Evolutionary conservation across 202 grass and related monocot genomes (phyloP).

Genomic region (Cymbopogon flexuosus): DNA sequence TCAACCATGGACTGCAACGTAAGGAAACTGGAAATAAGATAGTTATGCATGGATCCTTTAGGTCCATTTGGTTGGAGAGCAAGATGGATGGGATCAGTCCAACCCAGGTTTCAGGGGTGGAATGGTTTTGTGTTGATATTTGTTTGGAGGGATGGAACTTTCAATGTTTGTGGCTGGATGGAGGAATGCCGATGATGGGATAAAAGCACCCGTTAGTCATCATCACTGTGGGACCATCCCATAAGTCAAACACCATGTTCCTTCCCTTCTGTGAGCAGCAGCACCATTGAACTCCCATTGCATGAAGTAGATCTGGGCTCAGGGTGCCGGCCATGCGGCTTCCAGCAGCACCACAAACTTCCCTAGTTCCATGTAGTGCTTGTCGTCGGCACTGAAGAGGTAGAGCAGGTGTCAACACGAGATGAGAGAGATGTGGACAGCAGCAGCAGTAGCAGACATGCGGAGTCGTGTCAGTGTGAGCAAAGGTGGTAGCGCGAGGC

Average conservation of each 20-base stretch:
- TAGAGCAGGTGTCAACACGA: not conserved
- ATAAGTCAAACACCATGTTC: not conserved
- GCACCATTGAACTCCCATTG: not conserved
- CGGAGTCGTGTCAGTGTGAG: not conserved
- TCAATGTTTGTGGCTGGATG: not conserved
- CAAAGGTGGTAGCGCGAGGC: not conserved
- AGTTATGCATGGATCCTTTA: slow-evolving; percentile 7
- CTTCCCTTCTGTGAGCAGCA: not conserved
- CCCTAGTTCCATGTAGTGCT: not conserved
- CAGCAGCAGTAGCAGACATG: not conserved
- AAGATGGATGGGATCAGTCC: not conserved
- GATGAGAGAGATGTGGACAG: not conserved
- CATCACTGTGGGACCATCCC: not conserved
- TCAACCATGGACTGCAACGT: slow-evolving; percentile 10
- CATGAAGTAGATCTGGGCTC: not conserved
- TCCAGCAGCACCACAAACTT: not conserved
- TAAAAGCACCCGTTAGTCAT: not conserved
- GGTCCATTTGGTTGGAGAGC: not conserved
- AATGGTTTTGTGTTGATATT: not conserved
- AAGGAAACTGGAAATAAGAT: slow-evolving; percentile 13
- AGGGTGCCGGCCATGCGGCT: not conserved
- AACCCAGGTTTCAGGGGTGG: not conserved
- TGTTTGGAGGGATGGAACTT: not conserved
- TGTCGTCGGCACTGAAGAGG: not conserved
- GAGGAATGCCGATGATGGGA: not conserved